Evolutionary conservation across 148 eudicot species (phyloP).

Genomic region (Rhododendron griersonianum): DNA sequence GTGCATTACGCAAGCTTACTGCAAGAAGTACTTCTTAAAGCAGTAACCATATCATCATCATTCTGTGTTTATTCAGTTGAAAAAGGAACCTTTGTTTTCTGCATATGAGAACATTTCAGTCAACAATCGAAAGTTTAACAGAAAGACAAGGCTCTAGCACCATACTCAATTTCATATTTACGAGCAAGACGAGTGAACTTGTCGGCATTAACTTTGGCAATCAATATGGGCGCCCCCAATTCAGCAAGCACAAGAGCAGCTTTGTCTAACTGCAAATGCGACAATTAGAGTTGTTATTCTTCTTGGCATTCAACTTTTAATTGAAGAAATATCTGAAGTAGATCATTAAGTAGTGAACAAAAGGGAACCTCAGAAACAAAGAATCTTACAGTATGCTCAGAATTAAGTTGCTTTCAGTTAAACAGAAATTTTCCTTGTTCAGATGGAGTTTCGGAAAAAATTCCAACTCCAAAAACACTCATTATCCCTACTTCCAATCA

Average conservation of each 20-base stretch:
- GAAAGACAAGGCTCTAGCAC: conserved; percentile 8
- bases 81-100: not conserved
- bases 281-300: conserved; percentile 20
- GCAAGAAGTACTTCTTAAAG: not conserved
- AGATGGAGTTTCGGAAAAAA: too few species aligned
- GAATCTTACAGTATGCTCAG: not conserved
- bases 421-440: not conserved
- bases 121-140: not conserved
- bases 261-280: conserved; percentile 72
- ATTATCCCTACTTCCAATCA: too few species aligned
- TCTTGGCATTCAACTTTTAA: not conserved
- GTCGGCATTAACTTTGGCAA: conserved; percentile 91
- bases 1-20: not conserved
- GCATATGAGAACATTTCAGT: not conserved
- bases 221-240: conserved; percentile 64
- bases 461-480: too few species aligned
- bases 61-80: not conserved
- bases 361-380: not conserved
- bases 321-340: not conserved
- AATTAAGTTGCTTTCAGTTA: not conserved
- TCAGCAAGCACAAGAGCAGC: conserved; percentile 81
- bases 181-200: conserved; percentile 63
- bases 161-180: conserved; percentile 93
- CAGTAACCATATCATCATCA: not conserved
- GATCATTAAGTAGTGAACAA: not conserved